Evolutionary conservation across 2,329 filamentous ascomycete genomes (phyloP).

Genomic region (Ophiostoma perfectum): DNA sequence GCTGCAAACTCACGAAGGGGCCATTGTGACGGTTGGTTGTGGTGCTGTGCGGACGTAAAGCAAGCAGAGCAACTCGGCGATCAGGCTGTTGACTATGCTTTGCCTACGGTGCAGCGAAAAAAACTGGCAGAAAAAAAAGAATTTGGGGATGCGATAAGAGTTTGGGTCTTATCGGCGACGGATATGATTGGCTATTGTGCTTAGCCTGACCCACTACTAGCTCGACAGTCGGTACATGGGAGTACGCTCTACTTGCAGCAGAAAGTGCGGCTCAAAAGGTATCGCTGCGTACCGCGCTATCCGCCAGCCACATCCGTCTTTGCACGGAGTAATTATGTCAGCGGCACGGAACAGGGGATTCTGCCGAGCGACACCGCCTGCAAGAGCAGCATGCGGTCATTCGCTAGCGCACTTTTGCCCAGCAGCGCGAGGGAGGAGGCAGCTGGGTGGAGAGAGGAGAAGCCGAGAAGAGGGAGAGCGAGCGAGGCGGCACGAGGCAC

Average conservation of each 20-base stretch:
- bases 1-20: slow-evolving; percentile 14
- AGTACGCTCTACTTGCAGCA: background rate
- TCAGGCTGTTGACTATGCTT: background rate
- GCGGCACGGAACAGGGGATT: slow-evolving; percentile 10
- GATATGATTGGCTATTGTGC: background rate
- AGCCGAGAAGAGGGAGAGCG: slow-evolving; percentile 4
- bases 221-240: background rate
- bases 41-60: background rate
- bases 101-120: background rate
- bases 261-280: background rate
- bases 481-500: background rate
- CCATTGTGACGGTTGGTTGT: slow-evolving; percentile 17
- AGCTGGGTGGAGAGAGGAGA: background rate
- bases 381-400: slow-evolving; percentile 19
- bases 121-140: slow-evolving; percentile 20
- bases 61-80: background rate
- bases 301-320: background rate
- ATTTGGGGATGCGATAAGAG: slow-evolving; percentile 18
- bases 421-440: slow-evolving; percentile 1
- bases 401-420: slow-evolving; percentile 21
- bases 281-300: background rate
- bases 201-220: background rate
- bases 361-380: slow-evolving; percentile 19
- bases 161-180: slow-evolving; percentile 15
- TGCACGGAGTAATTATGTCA: background rate